Conservation (phyloP, 305 asterid genomes). For the Fraxinus sp. region DNA sequence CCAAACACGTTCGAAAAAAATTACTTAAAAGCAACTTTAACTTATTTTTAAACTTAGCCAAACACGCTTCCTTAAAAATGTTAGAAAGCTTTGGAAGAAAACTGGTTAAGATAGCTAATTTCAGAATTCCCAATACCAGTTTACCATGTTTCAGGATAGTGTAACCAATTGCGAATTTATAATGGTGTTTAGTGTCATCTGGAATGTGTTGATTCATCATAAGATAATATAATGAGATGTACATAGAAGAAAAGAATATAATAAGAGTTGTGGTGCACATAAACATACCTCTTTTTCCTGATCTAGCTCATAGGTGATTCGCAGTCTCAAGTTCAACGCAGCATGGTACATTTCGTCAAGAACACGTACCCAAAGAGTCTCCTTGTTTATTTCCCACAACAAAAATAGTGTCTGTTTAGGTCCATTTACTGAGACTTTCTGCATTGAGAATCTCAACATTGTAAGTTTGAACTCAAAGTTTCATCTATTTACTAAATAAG, state of each 20-base stretch:
- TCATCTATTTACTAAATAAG: not conserved
- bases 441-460: constrained; percentile 27
- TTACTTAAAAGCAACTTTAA: not conserved
- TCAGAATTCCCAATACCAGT: not conserved
- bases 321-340: constrained; percentile 72
- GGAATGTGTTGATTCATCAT: not conserved
- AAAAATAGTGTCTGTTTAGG: constrained; percentile 36
- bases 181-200: not conserved
- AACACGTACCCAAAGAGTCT: constrained; percentile 40
- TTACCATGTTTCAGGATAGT: not conserved
- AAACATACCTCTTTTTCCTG: constrained; percentile 62
- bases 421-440: constrained; percentile 48
- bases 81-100: not conserved
- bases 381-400: constrained; percentile 59
- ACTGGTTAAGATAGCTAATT: not conserved
- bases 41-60: not conserved
- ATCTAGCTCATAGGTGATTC: constrained; percentile 62
- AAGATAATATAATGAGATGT: not conserved
- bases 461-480: not conserved
- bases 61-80: not conserved
- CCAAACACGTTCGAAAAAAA: not conserved
- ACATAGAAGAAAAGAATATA: not conserved
- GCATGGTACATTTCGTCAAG: constrained; percentile 89
- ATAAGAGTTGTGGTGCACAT: not conserved
- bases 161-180: not conserved